A percentile compares a stretch with the other conserved stretches of the same genome.
These are phyloP conservation scores for Singerocomus inundabilis DNA, from an alignment of 1,284 basidiomycete genomes.

Conservation along the genomic window DNA sequence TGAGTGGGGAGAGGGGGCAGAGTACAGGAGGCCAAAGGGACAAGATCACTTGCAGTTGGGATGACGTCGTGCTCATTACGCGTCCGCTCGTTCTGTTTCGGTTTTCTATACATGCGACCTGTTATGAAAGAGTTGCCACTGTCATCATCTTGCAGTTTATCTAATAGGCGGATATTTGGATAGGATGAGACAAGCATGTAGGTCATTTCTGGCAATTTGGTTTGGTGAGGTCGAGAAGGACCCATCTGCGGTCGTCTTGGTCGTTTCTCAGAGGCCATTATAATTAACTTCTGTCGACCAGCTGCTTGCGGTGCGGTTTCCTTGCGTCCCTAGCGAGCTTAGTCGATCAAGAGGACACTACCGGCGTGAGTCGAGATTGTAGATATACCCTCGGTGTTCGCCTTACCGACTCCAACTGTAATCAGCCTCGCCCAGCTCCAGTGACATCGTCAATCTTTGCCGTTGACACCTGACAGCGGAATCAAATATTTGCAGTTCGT, in stretches of 20 bases:
- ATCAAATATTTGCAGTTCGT: constrained; percentile 26
- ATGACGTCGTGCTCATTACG: constrained; percentile 22
- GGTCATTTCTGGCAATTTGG: constrained; percentile 24
- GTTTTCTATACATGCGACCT: constrained; percentile 10
- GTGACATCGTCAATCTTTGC: constrained; percentile 10
- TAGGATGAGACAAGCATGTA: constrained; percentile 21
- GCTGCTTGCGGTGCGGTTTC: constrained; percentile 34
- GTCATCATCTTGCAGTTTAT: constrained; percentile 30
- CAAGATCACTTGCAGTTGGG: constrained; percentile 29
- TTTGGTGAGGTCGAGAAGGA: constrained; percentile 13
- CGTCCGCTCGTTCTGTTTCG: constrained; percentile 13
- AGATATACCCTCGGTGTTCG: not conserved
- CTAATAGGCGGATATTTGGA: constrained; percentile 38
- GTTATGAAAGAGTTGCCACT: constrained; percentile 27
- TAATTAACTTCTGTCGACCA: constrained; percentile 26
- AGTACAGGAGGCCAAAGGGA: constrained; percentile 28
- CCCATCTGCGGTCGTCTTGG: constrained; percentile 11
- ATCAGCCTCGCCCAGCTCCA: constrained; percentile 23
- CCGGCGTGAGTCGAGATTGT: constrained; percentile 4
- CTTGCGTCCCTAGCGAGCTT: constrained; percentile 19
- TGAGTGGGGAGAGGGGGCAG: constrained; percentile 34
- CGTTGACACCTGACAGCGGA: constrained; percentile 31
- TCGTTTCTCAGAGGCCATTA: constrained; percentile 12
- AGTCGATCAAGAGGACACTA: constrained; percentile 13
- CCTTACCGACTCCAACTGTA: constrained; percentile 8